These are phyloP conservation scores for Coprinellus aureogranulatus DNA, from an alignment of 768 basidiomycete genomes.

Conservation along the genomic window DNA sequence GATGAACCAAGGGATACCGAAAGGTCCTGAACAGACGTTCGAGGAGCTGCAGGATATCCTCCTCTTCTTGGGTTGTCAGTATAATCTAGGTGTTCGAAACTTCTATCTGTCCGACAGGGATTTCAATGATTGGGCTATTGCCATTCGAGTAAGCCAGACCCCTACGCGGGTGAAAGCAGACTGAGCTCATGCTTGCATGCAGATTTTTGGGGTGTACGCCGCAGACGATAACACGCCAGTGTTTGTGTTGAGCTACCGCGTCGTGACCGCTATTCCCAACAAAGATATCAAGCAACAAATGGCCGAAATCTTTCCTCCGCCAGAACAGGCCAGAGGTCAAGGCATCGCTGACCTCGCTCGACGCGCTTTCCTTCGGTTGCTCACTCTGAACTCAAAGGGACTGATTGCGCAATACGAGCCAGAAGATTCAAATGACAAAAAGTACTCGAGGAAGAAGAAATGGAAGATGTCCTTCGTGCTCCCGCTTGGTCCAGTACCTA, in stretches of 20 bases:
- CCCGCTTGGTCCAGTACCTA: slow-evolving; percentile 32
- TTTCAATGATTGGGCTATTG: slow-evolving; percentile 20
- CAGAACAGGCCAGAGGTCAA: neutral
- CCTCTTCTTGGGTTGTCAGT: slow-evolving; percentile 19
- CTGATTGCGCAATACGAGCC: slow-evolving; percentile 25
- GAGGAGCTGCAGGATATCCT: slow-evolving; percentile 25
- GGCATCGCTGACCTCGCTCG: slow-evolving; percentile 27
- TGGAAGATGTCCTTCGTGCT: slow-evolving; percentile 33
- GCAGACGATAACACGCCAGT: slow-evolving; percentile 22
- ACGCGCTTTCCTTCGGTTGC: slow-evolving; percentile 28
- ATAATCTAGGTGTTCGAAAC: slow-evolving; percentile 12
- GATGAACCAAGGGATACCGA: slow-evolving; percentile 10
- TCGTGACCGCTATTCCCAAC: slow-evolving; percentile 15
- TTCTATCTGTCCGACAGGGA: slow-evolving; percentile 20
- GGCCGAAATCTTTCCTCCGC: slow-evolving; percentile 11
- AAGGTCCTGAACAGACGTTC: slow-evolving; percentile 23
- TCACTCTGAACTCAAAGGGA: slow-evolving; percentile 30
- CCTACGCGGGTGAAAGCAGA: neutral
- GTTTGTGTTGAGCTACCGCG: slow-evolving; percentile 25
- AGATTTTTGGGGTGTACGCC: slow-evolving; percentile 25
- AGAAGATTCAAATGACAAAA: neutral
- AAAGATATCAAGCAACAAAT: slow-evolving; percentile 15
- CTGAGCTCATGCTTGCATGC: neutral
- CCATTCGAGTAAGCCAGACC: slow-evolving; percentile 17
- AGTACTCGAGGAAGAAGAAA: slow-evolving; percentile 18